phyloP scores from a whole-genome alignment of 2,329 filamentous ascomycete genomes.

The Didymella glomerata region DNA sequence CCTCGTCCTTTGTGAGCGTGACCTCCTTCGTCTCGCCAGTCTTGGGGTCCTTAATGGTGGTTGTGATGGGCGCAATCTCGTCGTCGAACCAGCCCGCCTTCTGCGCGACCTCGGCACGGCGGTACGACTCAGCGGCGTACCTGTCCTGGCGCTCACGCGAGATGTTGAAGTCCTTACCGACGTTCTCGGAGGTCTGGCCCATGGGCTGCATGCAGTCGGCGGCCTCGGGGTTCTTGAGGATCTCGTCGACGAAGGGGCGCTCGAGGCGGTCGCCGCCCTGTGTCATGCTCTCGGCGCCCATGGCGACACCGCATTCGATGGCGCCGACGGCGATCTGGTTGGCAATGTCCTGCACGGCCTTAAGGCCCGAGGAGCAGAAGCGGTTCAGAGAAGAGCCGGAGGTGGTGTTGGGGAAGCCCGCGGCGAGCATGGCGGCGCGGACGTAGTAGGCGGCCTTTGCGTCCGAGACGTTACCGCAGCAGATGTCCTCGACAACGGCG shows the following conservation, averaged over 20 bases:
- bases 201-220: slow-evolving; percentile 91
- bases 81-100: slow-evolving; percentile 91
- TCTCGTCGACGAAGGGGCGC: slow-evolving; percentile 77
- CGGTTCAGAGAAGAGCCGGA: slow-evolving; percentile 85
- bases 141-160: slow-evolving; percentile 80
- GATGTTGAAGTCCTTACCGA: slow-evolving; percentile 89
- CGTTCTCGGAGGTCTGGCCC: slow-evolving; percentile 98
- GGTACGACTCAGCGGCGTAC: slow-evolving; percentile 87
- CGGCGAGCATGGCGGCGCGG: slow-evolving; percentile 86
- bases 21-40: slow-evolving; percentile 79
- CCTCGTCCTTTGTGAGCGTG: slow-evolving; percentile 85
- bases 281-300: slow-evolving; percentile 91
- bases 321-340: slow-evolving; percentile 80
- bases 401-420: slow-evolving; percentile 91
- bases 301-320: slow-evolving; percentile 86
- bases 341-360: slow-evolving; percentile 94
- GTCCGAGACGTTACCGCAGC: slow-evolving; percentile 90
- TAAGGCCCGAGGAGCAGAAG: slow-evolving; percentile 96
- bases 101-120: slow-evolving; percentile 86
- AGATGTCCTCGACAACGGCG: slow-evolving; percentile 85
- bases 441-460: slow-evolving; percentile 88
- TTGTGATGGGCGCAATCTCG: slow-evolving; percentile 89
- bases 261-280: slow-evolving; percentile 73
- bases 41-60: slow-evolving; percentile 83
- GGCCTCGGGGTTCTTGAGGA: slow-evolving; percentile 78